Base-by-base conservation (phyloP, 2,329 filamentous ascomycete genomes). In the Xylariaceae sp. region DNA sequence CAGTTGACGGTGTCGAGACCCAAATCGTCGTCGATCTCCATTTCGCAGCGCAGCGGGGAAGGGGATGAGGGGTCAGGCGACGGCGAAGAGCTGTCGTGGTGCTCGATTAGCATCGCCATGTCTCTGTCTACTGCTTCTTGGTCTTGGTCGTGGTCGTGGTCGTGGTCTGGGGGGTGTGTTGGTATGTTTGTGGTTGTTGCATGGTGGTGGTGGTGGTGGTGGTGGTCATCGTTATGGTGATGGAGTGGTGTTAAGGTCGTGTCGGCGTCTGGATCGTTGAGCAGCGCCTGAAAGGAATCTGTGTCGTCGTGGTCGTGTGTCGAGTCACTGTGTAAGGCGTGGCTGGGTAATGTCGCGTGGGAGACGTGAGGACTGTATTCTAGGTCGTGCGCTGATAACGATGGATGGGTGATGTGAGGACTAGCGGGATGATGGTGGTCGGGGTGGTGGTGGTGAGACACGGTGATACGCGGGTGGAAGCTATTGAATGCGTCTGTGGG, bases 271-370 rank as follows among this genome's bases (percentile, higher is more conserved):
- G 78, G 76, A 1, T 78, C 81, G 64, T 80, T 78, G 2, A 85
- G 77, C 2, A 85, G 70, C 1, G 81, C 80, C 53, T 84, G 81
- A 65, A 85, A 84, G 40, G 74, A 73, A 40, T 83, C 78, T 0
- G 79, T 73, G 23, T 82, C 78, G 53, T 70, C 69, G 16, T 65
- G 59, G 4, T 17, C 29, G 31, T 54, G 44, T 2, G 47, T 33
- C 19, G 45, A 14, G 17, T 47, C 23, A 24, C 19, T 34, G 40
- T 55, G 49, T 19, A 58, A 17, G 12, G 44, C 39, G 17, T 54
- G 53, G 26, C 56, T 28, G 2, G 56, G 17, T 9, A 59, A 7
- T 8, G 41, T 6, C 0, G 44, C 8, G 37, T 65, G 61, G 3
- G 61, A 46, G 2, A 58, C 51, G 47, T 68, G 68, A 1, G 63